These are phyloP conservation scores for Helicocarpus griseus DNA, from an alignment of 2,329 filamentous ascomycete genomes.

Conservation along the genomic window DNA sequence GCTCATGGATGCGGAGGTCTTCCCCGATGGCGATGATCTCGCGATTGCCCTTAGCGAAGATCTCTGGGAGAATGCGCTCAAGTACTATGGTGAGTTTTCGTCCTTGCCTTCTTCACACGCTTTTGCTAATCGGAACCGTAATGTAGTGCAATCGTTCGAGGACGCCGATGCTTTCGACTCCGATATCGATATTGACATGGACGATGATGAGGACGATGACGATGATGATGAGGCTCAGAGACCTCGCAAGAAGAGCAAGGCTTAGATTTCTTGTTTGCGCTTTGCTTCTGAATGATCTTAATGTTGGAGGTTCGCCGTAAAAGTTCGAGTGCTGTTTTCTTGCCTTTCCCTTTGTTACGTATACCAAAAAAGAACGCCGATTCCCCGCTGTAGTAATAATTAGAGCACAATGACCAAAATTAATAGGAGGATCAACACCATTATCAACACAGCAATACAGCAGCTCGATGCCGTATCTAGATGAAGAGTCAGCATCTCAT, in stretches of 20 bases:
- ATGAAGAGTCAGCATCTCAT: conserved; percentile 15
- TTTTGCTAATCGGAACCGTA: conserved; percentile 27
- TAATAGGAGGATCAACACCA: conserved; percentile 77
- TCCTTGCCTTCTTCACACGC: neutral
- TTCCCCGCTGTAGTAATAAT: conserved; percentile 19
- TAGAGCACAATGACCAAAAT: conserved; percentile 62
- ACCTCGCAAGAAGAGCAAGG: conserved; percentile 18
- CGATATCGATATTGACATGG: conserved; percentile 56
- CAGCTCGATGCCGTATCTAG: conserved; percentile 67
- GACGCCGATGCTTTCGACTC: conserved; percentile 46
- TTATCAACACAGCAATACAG: conserved; percentile 81
- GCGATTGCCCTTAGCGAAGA: conserved; percentile 77
- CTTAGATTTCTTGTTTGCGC: conserved; percentile 4
- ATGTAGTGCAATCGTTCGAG: conserved; percentile 59
- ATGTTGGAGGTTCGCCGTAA: neutral
- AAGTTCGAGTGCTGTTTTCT: neutral
- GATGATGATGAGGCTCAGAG: conserved; percentile 24
- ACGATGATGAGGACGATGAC: conserved; percentile 41
- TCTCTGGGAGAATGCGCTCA: conserved; percentile 77
- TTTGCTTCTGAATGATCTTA: conserved; percentile 4
- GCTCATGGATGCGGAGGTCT: conserved; percentile 68
- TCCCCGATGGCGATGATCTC: conserved; percentile 76
- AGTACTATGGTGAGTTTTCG: conserved; percentile 70
- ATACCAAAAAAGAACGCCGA: conserved; percentile 3
- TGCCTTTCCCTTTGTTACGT: neutral